Evolutionary conservation across 164 flowering plant species (phyloP).

Genomic region (Aristolochia californica): DNA sequence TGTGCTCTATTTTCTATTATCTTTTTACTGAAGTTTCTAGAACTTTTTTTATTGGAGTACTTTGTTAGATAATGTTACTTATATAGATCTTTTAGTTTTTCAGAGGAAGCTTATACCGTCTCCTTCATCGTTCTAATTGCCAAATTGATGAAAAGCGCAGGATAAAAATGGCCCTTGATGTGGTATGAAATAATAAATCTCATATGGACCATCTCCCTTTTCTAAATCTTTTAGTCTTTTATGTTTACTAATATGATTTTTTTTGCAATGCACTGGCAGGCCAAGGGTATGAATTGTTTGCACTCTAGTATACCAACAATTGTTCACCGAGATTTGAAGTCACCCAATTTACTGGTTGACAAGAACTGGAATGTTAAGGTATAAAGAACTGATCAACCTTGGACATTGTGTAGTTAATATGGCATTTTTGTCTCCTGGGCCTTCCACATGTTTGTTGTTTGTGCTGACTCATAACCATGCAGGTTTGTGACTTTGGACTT

Average conservation of each 20-base stretch:
- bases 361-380: conserved; percentile 98
- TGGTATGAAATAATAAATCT: conserved; percentile 40
- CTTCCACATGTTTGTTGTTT: neutral
- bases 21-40: too few relatives aligned
- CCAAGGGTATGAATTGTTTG: conserved; percentile 96
- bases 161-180: conserved; percentile 98
- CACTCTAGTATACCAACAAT: conserved; percentile 89
- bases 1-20: too few relatives aligned
- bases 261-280: conserved; percentile 32
- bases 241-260: neutral
- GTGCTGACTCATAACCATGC: conserved; percentile 11
- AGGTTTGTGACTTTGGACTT: conserved; percentile 98
- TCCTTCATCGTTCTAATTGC: conserved; percentile 86
- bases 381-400: conserved; percentile 1
- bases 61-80: neutral
- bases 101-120: conserved; percentile 94
- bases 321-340: conserved; percentile 95
- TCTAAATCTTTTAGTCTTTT: neutral
- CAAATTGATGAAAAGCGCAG: conserved; percentile 90
- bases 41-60: neutral
- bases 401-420: neutral
- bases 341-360: conserved; percentile 92
- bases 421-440: neutral
- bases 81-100: neutral
- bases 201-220: neutral